Base-by-base conservation (phyloP, 139 green algal species). In the Mesotaenium endlicherianum region DNA sequence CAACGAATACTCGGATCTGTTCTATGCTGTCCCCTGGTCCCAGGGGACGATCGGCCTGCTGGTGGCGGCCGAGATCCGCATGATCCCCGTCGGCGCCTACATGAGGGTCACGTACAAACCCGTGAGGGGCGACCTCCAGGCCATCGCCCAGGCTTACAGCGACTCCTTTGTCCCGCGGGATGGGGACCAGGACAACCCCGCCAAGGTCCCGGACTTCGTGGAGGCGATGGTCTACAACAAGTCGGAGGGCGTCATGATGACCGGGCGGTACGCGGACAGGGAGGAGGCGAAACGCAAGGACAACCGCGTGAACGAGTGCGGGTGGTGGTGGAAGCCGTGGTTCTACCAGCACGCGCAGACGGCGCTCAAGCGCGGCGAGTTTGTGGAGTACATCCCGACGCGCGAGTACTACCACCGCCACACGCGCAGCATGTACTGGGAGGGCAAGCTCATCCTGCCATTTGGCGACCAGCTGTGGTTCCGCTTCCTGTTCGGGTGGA, bases 361-460 rank as follows among this genome's bases (percentile, higher is more conserved):
- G n/a, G 72, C 72, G 72, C 49, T 80, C 34, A 84, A 57, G 64
- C 43, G 58, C 42, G 60, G 64, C 43, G 77, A 84, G 44, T 81
- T 79, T 49, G 49, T 59, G 0, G 80, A 86, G 74, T 58, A 68
- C 31, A 86, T 86, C 20, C 80, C 80, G 6, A 64, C 49, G 45
- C 50, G 80, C 1, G 44, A 86, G 70, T 86, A 82, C 41, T 86
- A 86, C 58, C 80, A 86, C 42, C 80, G 80, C 80, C 80, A 86
- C 45, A 86, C 53, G 31, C 42, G 77, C 26, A 44, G 14, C 20
- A 36, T 86, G 6, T 86, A 72, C 72, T 86, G 80, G 77, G 77
- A 76, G 77, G 60, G 42, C 41, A 70, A 84, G 59, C 36, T 77
- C 30, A 76, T 77, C 42, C 34, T 84, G 8, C 77, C 77, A 3